Base-by-base conservation (phyloP, 495 filamentous ascomycete species). In the Aspergillus incahuasiensis region DNA sequence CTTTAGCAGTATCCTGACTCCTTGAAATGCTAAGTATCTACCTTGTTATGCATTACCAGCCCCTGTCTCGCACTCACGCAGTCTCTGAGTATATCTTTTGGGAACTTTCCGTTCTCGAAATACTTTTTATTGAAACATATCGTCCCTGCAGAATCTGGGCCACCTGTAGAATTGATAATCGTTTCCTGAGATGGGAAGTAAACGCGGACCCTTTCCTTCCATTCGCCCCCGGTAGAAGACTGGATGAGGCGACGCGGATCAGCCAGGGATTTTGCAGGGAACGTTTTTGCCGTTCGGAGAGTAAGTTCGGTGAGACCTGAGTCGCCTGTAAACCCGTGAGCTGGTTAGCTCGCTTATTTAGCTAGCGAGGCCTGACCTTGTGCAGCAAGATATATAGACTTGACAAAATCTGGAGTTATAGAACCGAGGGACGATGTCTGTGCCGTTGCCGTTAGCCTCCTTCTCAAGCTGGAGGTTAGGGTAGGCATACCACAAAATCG, bases 31-130 rank as follows among this genome's bases (percentile, higher is more conserved):
- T 15, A 35, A 11, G 6, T 12, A 15, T 35, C 32, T 35, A 81
- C 81, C 71, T 98, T 98, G 65, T 84, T 92, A 70, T 98, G 94
- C 79, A 95, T 92, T 54, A 98, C 73, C 9, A 95, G 58, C 1
- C 87, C 86, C 16, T 61, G 39, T 13, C 92, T 70, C 16, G 69
- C 68, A 49, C 87, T 95, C 42, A 77, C 69, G 65, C 87, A 92
- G 57, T 98, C 91, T 16, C 82, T 81, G 57, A 97, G 61, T 0
- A 88, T 61, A n/a, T 76, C 59, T 15, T 75, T 74, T 0, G 94
- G 92, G 59, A 97, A 97, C 0, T 71, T 78, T 0, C 69, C 53
- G 0, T 75, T 66, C 7, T 84, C 68, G 74, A 83, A 96, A 83
- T 85, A 92, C 52, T 77, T 79, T 1, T 75, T 62, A 48, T 85